Percentiles rank a stretch among this genome's conserved stretches.
phyloP scores from a whole-genome alignment of 768 basidiomycete genomes.

The Rhizopogon salebrosus region DNA sequence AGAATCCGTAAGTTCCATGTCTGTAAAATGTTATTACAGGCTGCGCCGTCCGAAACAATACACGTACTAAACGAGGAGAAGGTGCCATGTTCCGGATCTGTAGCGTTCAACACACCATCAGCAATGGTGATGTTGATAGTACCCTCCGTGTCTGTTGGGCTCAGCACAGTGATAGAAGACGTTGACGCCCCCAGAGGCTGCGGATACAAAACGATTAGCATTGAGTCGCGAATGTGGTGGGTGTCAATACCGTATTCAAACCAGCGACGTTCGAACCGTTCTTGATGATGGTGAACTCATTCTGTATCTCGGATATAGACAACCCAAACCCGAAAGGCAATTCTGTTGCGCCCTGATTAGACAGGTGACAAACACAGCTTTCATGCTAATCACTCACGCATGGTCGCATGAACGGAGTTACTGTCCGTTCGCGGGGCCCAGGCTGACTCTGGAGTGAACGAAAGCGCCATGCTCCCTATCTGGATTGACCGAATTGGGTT shows the following conservation, averaged over 20 bases:
- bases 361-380: neutral
- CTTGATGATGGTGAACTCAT: conserved; percentile 57
- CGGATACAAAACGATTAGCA: conserved; percentile 1
- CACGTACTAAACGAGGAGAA: conserved; percentile 59
- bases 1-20: conserved; percentile 49
- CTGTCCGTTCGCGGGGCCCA: conserved; percentile 58
- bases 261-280: conserved; percentile 49
- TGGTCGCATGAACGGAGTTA: conserved; percentile 51
- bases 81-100: conserved; percentile 39
- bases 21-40: conserved; percentile 26
- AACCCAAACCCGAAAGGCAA: conserved; percentile 69
- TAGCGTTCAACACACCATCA: conserved; percentile 45
- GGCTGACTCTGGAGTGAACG: conserved; percentile 46
- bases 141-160: conserved; percentile 52
- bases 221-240: neutral
- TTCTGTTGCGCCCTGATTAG: conserved; percentile 30
- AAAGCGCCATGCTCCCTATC: conserved; percentile 55
- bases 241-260: conserved; percentile 46
- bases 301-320: conserved; percentile 55
- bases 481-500: conserved; percentile 60
- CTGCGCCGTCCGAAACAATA: neutral
- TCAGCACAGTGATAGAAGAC: conserved; percentile 51
- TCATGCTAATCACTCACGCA: conserved; percentile 35
- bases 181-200: conserved; percentile 60
- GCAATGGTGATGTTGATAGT: conserved; percentile 59